Evolutionary conservation across 768 basidiomycete species (phyloP), one percentile per base, ranked within the genome.

Genomic region (Lactarius hengduanensis): DNA sequence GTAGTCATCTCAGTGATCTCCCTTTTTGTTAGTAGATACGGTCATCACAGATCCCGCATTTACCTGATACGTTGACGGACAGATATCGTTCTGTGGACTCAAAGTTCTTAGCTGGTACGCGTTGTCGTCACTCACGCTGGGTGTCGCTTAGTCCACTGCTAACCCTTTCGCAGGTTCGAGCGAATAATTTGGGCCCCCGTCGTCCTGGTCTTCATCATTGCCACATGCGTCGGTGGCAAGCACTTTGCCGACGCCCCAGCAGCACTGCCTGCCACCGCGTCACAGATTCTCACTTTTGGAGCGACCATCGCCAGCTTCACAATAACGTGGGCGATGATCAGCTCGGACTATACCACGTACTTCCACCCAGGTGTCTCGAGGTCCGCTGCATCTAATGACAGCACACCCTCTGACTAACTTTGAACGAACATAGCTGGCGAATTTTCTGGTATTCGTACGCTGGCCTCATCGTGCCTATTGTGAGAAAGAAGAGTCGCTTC

Each of bases 301-400:
- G 84, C 86, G 4, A 86, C 85, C 1, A 75, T 92, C 20, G 88
- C 89, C 2, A 91, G 91, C 0, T 93, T 90, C 68, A 81, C 86
- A 2, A 80, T 92, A 65, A 85, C 86, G 0, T 92, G 79, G 69
- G 80, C 84, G 2, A 74, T 82, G 0, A 73, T 91, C 67, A 82
- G 84, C 20, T 86, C 89, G 7, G 92, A 94, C 71, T 93, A 89
- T 72, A 87, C 90, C 7, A 86, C 80, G 61, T 93, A 93, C 74
- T 88, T 84, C 74, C 77, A 78, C 11, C 81, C 85, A 0, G 77
- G 79, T 11, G 86, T 84, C 5, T 80, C 88, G 0, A 84, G 85
- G 88, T 87, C 66, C 34, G 77, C 41, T 20, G 22, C 4, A 53
- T 57, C 9, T 3, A 34, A 7, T 20, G 47, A 18, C 40, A 2